Base-by-base conservation (phyloP, 805 yeast species). In the Yarrowia phangngaensis region DNA sequence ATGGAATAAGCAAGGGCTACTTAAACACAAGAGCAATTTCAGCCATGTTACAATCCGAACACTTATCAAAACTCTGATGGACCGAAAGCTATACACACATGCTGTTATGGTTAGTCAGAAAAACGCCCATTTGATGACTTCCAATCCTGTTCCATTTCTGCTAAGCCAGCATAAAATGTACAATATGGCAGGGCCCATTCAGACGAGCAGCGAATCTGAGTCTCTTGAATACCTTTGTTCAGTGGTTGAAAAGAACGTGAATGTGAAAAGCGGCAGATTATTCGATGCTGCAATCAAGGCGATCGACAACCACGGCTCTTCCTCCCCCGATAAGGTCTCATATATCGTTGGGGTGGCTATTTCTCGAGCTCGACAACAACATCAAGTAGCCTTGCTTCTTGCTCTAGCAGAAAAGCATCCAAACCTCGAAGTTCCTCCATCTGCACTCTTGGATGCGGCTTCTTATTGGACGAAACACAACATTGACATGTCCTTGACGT, bases 151-250 rank as follows among this genome's bases (percentile, higher is more conserved):
- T 15, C 48, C 48, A 6, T 20, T 29, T 15, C n/a, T 30, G 29
- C 29, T 41, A 8, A 20, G 20, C 20, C 27, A 41, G 28, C 27
- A 41, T 16, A 29, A 12, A 6, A 5, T 41, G 16, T 30, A 41
- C 28, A 20, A 20, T 22, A 41, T 41, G 35, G 35, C 48, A 8
- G 48, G 48, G 1, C 35, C 35, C n/a, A 22, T 30, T 22, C 12
- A 9, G 12, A 6, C 20, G 4, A 23, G n/a, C 12, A 29, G 22
- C 27, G 20, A 12, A 8, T 6, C 31, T 4, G 23, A 19, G n/a
- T 23, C 41, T 9, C 6, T 35, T n/a, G 43, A 24, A 30, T 35
- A 40, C 14, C 20, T 40, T 5, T 28, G 34, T 40, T 27, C 47
- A 4, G 34, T 40, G 4, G 34, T 40, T 2, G 47, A 40, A 20